These are phyloP conservation scores for Colletotrichum acutatum DNA, from an alignment of 2,329 filamentous ascomycete genomes.

Conservation along the genomic window DNA sequence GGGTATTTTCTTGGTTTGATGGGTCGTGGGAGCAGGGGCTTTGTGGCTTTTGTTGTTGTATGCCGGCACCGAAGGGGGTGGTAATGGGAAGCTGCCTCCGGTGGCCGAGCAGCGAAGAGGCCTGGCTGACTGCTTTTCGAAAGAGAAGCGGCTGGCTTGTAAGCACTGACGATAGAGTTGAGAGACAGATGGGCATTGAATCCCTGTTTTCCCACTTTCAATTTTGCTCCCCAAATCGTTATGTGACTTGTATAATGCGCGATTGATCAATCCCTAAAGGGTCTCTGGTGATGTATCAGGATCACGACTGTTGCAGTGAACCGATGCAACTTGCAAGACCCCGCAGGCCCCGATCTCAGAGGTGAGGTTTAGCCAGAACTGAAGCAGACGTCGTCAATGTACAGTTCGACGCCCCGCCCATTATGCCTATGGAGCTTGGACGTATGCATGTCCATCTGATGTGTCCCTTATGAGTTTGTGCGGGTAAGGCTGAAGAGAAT, in stretches of 20 bases:
- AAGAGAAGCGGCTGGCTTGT: conserved; percentile 31
- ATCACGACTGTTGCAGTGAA: neutral
- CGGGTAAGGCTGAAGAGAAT: neutral
- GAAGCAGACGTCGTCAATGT: too few species aligned
- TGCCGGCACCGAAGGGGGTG: conserved; percentile 7
- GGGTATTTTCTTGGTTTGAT: conserved; percentile 32
- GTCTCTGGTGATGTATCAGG: neutral
- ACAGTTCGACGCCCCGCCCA: too few species aligned
- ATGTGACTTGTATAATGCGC: too few species aligned
- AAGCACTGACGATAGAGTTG: conserved; percentile 32
- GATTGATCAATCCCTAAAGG: too few species aligned
- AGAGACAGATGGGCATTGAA: conserved; percentile 36
- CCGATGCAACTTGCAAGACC: neutral
- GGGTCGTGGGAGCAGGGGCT: conserved; percentile 16
- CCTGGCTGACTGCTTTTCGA: conserved; percentile 28
- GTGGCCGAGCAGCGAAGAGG: conserved; percentile 17
- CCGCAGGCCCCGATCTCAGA: too few species aligned
- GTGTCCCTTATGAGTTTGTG: neutral
- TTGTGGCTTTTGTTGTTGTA: conserved; percentile 26
- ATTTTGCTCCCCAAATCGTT: neutral
- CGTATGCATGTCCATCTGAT: neutral
- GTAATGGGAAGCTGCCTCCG: conserved; percentile 16
- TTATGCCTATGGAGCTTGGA: too few species aligned
- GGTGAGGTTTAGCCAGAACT: too few species aligned
- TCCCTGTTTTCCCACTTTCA: conserved; percentile 29